Percentiles rank a stretch among this genome's conserved stretches.
phyloP scores from a whole-genome alignment of 31 red algal genomes.

The Asparagopsis taxiformis region DNA sequence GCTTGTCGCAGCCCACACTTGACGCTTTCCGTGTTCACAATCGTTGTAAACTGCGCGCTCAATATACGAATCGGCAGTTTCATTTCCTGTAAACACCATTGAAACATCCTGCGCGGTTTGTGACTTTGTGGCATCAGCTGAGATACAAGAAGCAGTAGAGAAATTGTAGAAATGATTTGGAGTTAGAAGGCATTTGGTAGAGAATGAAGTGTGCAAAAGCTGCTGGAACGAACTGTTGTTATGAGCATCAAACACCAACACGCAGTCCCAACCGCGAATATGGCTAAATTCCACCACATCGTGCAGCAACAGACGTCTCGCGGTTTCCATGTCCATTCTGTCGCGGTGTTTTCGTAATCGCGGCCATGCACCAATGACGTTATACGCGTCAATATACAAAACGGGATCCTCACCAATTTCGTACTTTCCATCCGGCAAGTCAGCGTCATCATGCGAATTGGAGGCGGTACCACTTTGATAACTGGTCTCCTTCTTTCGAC shows the following conservation, averaged over 20 bases:
- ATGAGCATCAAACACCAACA: slow-evolving; percentile 75
- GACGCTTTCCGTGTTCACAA: slow-evolving; percentile 39
- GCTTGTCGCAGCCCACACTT: slow-evolving; percentile 80
- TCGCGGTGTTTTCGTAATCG: slow-evolving; percentile 62
- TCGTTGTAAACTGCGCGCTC: slow-evolving; percentile 31
- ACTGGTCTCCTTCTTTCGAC: slow-evolving; percentile 24
- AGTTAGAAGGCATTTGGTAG: too few relatives aligned
- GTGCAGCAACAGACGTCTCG: slow-evolving; percentile 36
- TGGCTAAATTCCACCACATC: slow-evolving; percentile 56
- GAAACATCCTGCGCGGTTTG: slow-evolving; percentile 4
- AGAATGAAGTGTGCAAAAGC: too few relatives aligned
- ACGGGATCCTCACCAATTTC: slow-evolving; percentile 34
- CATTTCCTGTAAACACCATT: slow-evolving; percentile 73
- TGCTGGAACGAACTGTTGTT: too few relatives aligned
- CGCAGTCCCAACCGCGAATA: slow-evolving; percentile 72
- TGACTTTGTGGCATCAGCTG: slow-evolving; percentile 3
- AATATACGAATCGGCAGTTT: slow-evolving; percentile 77
- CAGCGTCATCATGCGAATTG: not conserved
- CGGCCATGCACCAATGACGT: slow-evolving; percentile 77
- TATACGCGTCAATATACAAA: slow-evolving; percentile 77
- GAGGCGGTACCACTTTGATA: slow-evolving; percentile 6
- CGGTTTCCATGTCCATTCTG: slow-evolving; percentile 40
- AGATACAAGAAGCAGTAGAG: too few relatives aligned
- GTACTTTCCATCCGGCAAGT: slow-evolving; percentile 72
- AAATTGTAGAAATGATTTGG: too few relatives aligned